These are phyloP conservation scores for Vitis rotundifolia DNA, from an alignment of 164 flowering plant genomes.

Conservation along the genomic window DNA sequence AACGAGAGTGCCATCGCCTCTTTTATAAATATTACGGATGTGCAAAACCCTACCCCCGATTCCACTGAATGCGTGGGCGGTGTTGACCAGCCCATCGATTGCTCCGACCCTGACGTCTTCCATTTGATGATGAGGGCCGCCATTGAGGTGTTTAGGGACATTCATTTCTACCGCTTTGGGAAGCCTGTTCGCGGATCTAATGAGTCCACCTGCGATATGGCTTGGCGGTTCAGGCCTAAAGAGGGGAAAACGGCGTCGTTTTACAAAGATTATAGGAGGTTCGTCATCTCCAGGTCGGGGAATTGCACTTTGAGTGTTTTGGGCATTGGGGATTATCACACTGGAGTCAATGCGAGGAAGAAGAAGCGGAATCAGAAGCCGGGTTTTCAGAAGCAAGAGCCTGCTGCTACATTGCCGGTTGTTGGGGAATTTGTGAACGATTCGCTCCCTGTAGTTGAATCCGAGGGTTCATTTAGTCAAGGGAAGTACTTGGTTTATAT, in stretches of 20 bases:
- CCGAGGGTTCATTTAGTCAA: slow-evolving; percentile 63
- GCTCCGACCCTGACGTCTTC: slow-evolving; percentile 75
- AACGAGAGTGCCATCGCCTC: slow-evolving; percentile 59
- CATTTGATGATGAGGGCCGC: slow-evolving; percentile 76
- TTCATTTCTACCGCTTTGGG: slow-evolving; percentile 85
- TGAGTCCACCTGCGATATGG: slow-evolving; percentile 82
- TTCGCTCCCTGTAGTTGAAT: slow-evolving; percentile 68
- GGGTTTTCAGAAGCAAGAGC: slow-evolving; percentile 51
- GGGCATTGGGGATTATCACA: slow-evolving; percentile 77
- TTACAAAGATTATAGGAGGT: slow-evolving; percentile 85
- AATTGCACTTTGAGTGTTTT: slow-evolving; percentile 61
- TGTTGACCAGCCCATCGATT: slow-evolving; percentile 53
- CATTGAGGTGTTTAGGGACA: slow-evolving; percentile 76
- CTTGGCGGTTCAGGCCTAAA: slow-evolving; percentile 92
- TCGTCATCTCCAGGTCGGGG: slow-evolving; percentile 55
- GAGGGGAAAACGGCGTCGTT: slow-evolving; percentile 82
- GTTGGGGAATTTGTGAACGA: slow-evolving; percentile 77
- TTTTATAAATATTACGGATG: slow-evolving; percentile 65
- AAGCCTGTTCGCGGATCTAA: slow-evolving; percentile 69
- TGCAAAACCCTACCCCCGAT: slow-evolving; percentile 18
- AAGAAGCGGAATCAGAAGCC: slow-evolving; percentile 63
- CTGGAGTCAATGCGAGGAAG: slow-evolving; percentile 88
- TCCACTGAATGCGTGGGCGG: slow-evolving; percentile 38
- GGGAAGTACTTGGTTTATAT: slow-evolving; percentile 73
- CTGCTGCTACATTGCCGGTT: slow-evolving; percentile 32